Percentiles rank a stretch among this genome's conserved stretches.
Conservation (phyloP, 306 rosid species). For the Datisca glomerata region DNA sequence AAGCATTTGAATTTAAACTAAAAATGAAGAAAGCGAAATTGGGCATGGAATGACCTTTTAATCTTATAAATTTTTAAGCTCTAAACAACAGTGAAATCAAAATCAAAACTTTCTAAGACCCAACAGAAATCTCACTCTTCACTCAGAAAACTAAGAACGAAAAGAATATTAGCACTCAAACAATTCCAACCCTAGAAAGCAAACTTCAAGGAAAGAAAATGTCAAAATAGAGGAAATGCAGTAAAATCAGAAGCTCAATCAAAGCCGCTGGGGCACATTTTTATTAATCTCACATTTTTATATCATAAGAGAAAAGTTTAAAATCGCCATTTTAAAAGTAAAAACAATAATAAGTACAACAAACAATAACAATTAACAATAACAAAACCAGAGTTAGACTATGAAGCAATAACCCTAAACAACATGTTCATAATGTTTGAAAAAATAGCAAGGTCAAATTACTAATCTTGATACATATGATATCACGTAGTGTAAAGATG, state of each 20-base stretch:
- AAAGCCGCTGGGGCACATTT: too few relatives aligned
- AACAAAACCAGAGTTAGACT: too few relatives aligned
- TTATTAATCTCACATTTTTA: too few relatives aligned
- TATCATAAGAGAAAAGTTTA: too few relatives aligned
- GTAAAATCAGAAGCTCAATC: conserved; percentile 27
- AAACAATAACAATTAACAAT: too few relatives aligned
- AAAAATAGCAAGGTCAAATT: too few relatives aligned
- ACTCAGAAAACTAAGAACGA: neutral
- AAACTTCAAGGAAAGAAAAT: conserved; percentile 10
- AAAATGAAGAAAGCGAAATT: neutral
- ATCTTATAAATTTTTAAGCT: conserved; percentile 7
- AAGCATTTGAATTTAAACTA: neutral
- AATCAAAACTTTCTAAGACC: conserved; percentile 19
- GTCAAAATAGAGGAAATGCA: conserved; percentile 19
- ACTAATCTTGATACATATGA: too few relatives aligned
- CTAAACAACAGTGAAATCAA: conserved; percentile 1
- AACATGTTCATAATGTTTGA: too few relatives aligned
- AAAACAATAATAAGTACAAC: too few relatives aligned
- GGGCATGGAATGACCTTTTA: neutral
- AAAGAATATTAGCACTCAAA: conserved; percentile 4
- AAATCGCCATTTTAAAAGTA: too few relatives aligned
- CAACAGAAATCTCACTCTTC: conserved; percentile 4
- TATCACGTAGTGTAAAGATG: too few relatives aligned
- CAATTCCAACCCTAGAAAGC: conserved; percentile 4
- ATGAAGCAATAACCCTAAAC: too few relatives aligned